phyloP scores from a whole-genome alignment of 441 rosid species.

The Mallotus japonicus region DNA sequence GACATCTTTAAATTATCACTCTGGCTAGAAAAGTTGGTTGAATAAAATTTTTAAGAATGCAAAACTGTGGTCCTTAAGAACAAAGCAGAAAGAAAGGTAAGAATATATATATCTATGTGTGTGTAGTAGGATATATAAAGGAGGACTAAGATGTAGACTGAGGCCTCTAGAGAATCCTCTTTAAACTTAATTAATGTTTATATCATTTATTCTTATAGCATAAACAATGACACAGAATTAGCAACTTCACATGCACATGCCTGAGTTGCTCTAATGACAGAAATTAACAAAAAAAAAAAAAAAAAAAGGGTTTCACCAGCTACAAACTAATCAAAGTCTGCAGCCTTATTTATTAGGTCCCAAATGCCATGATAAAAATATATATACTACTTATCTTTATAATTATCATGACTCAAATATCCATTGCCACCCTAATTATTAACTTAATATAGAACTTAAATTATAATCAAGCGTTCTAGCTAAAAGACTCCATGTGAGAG shows the following conservation, averaged over 20 bases:
- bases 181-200: constrained; percentile 27
- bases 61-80: constrained; percentile 20
- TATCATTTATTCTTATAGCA: constrained; percentile 38
- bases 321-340: constrained; percentile 11
- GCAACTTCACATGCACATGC: constrained; percentile 50
- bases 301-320: constrained; percentile 20
- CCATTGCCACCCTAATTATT: no score
- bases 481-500: constrained; percentile 30
- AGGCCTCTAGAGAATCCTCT: constrained; percentile 38
- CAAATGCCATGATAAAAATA: constrained; percentile 16
- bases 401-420: constrained; percentile 4
- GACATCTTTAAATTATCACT: not conserved
- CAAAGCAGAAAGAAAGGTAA: constrained; percentile 12
- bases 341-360: constrained; percentile 28
- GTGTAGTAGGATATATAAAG: constrained; percentile 22
- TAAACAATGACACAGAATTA: constrained; percentile 36
- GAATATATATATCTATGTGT: constrained; percentile 3
- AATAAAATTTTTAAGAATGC: constrained; percentile 8
- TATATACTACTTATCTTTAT: constrained; percentile 11
- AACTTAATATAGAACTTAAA: not conserved
- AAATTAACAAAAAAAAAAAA: not conserved
- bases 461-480: constrained; percentile 26
- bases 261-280: constrained; percentile 29
- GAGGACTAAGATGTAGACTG: constrained; percentile 34
- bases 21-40: constrained; percentile 2